These are phyloP conservation scores for Rhizopus microsporus DNA, from an alignment of 371 early-diverging fungal species.

Conservation along the genomic window DNA sequence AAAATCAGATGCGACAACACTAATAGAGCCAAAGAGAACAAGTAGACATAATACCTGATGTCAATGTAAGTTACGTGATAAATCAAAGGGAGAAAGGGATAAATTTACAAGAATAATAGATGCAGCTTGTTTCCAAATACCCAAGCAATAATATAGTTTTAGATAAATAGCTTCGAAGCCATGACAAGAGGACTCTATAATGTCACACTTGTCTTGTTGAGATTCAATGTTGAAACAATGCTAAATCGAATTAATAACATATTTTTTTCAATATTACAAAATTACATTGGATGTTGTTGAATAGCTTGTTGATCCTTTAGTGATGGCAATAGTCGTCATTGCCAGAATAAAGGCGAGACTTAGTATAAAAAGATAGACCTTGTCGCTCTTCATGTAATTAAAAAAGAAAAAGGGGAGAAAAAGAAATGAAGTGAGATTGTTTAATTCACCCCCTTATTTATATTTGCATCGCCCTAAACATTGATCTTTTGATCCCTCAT, in stretches of 20 bases:
- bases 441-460: not conserved
- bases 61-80: not conserved
- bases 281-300: not conserved
- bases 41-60: constrained; percentile 32
- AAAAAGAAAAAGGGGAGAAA: not conserved
- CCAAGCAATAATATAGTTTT: constrained; percentile 62
- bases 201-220: constrained; percentile 57
- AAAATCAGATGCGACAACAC: constrained; percentile 71
- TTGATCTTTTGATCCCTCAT: not conserved
- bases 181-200: constrained; percentile 53
- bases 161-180: constrained; percentile 59
- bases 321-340: not conserved
- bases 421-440: not conserved
- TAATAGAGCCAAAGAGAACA: constrained; percentile 63
- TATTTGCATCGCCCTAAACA: not conserved
- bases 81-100: not conserved
- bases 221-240: constrained; percentile 40
- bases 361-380: not conserved
- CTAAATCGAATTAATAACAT: not conserved
- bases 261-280: not conserved
- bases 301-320: not conserved
- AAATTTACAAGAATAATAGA: constrained; percentile 48
- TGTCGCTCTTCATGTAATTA: not conserved
- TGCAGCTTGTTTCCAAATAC: constrained; percentile 39
- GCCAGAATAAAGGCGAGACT: not conserved